Base-by-base conservation (phyloP, 139 green algal genomes). In the Micromonas commoda region DNA sequence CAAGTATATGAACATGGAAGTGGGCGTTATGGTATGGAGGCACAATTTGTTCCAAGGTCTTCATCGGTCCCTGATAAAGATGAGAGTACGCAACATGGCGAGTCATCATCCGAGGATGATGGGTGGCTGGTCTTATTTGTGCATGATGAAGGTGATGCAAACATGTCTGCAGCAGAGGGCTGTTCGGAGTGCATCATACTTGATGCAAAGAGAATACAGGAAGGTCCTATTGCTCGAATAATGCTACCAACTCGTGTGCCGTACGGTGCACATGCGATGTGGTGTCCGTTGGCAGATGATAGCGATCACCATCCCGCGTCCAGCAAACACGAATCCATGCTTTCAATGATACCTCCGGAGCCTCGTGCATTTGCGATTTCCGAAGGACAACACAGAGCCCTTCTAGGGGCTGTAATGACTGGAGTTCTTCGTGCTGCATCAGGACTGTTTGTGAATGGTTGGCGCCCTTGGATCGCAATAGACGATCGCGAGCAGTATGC, bases 391-490 rank as follows among this genome's bases (percentile, higher is more conserved):
- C 52, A 29, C 52, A 33, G 53, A 13, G 28, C 34, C 20, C 37
- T 73, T 20, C 37, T 73, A 53, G 33, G 33, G 53, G 26, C 66
- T 28, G 66, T 73, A 52, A 39, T 13, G 21, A 31, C 21, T 9
- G 66, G 66, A 28, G 33, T 73, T 53, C 32, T 53, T n/a, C 66
- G 66, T 33, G 31, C 23, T 31, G 66, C 28, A n/a, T 45, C 66
- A 26, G 33, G 66, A 16, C 26, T 73, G 31, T 73, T 73, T n/a
- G 33, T 73, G 28, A 51, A 73, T 73, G 66, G 66, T n/a, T 73
- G 66, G 66, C 1, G 66, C 32, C 66, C 66, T 52, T 51, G 66
- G 13, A 19, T 73, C n/a, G 6, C 21, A 73, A 45, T 29, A 23
- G 33, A 73, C 26, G 37, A 2, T 13, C 33, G 20, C 3, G 31